These are phyloP conservation scores for Bathelium albidoporum DNA, from an alignment of 495 filamentous ascomycete genomes.

Conservation along the genomic window DNA sequence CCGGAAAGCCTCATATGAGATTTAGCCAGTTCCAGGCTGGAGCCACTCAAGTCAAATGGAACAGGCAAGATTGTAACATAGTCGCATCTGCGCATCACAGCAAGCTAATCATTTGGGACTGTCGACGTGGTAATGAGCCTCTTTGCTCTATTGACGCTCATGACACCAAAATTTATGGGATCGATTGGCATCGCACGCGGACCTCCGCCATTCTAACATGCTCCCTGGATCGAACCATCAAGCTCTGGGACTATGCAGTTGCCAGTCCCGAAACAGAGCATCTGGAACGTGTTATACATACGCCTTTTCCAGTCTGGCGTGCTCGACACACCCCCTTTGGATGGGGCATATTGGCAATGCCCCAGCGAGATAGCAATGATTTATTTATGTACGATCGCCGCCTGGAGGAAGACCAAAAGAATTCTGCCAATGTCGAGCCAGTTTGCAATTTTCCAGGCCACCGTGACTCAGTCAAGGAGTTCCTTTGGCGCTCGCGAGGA, in stretches of 20 bases:
- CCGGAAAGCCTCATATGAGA: constrained; percentile 62
- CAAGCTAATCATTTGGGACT: constrained; percentile 83
- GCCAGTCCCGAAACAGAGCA: constrained; percentile 1
- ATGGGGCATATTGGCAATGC: constrained; percentile 80
- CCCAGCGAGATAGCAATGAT: constrained; percentile 72
- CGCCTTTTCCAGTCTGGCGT: constrained; percentile 82
- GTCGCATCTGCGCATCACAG: constrained; percentile 85
- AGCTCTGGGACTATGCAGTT: constrained; percentile 76
- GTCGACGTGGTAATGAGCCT: constrained; percentile 66
- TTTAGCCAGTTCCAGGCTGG: constrained; percentile 75
- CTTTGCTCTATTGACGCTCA: constrained; percentile 79
- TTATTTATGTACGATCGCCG: constrained; percentile 79
- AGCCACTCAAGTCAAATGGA: constrained; percentile 94
- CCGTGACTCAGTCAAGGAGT: constrained; percentile 80
- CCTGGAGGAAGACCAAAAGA: constrained; percentile 34
- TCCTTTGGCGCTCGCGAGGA: constrained; percentile 80
- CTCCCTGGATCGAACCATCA: constrained; percentile 84
- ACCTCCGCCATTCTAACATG: constrained; percentile 68
- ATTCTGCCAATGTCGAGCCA: constrained; percentile 41
- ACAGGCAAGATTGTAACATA: constrained; percentile 71
- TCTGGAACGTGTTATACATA: constrained; percentile 64
- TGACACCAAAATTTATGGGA: constrained; percentile 89
- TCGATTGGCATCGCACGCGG: constrained; percentile 83
- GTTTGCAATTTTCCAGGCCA: constrained; percentile 73
- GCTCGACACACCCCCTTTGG: constrained; percentile 93